Base-by-base conservation (phyloP, 140 eudicot genomes). In the Flaveria floridana region DNA sequence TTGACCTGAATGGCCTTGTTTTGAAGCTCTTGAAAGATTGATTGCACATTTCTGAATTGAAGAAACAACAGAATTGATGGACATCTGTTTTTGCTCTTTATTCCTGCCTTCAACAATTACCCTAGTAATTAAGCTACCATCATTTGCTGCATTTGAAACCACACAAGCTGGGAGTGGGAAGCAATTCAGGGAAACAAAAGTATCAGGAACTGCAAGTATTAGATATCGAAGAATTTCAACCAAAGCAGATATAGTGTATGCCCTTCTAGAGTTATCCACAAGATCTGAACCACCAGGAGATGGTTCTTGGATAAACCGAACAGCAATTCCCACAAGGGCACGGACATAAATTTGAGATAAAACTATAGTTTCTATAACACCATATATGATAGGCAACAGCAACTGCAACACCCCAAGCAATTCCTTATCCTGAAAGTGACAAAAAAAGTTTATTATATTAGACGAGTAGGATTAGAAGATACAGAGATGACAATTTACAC, bases 211-310 rank as follows among this genome's bases (percentile, higher is more conserved):
- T 28, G 95, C 84, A 16, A 86, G 86, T 70, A 94, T 80, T 61
- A 94, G 76, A 85, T 90, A 94, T n/a, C 93, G 96, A 78, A 94
- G 96, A 87, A 94, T 88, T 84, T 94, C 99, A 66, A 78, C 87
- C 46, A 94, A 82, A 68, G 97, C 96, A 61, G 99, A 75, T 30
- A 70, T 84, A 8, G 94, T 90, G 71, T 94, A 94, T 11, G 91
- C 94, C 82, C 96, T 84, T 47, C 89, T 73, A 18, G 99, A 88
- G 74, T 88, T 86, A 41, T 94, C 91, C 56, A 87, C 94, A 18
- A 86, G 91, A 73, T 90, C 99, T 75, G 99, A 90, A 21, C 96
- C 95, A 65, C 90, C 90, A 9, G 96, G 86, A 76, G 91, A 85
- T 52, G 97, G 91, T 78, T 94, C 95, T 75, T 75, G 86, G 74